Evolutionary conservation across 352 stramenopile genomes (phyloP), one percentile per base, ranked within the genome.

Genomic region (Pythium periplocum): DNA sequence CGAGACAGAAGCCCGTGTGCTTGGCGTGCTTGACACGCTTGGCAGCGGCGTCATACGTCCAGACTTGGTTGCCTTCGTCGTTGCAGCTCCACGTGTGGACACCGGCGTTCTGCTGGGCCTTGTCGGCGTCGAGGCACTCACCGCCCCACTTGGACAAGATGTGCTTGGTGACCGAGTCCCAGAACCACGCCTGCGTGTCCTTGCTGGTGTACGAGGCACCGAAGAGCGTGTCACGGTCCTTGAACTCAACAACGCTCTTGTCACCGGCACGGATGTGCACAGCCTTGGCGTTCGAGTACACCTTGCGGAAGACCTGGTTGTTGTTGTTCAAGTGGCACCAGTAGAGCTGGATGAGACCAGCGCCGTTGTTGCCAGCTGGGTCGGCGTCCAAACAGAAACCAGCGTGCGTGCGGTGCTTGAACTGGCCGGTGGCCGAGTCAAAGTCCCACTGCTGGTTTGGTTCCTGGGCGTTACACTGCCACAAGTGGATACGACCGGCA

Each of bases 341-440:
- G 61, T 69, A 83, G 45, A 83, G 70, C 57, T 80, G 69, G 9
- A 71, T 26, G 17, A 26, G 17, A 26, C 17, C 49, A 30, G 64
- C 51, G 33, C 62, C 70, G 40, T 61, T 63, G 58, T 75, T 76
- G n/a, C 12, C 60, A 3, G 64, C 12, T 36, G 71, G 66, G 47
- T 83, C 76, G 6, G 62, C 61, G 60, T 87, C 76, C 11, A 90
- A 50, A 43, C 78, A 90, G 50, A 86, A 85, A n/a, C 72, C 72
- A 9, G 32, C 17, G 66, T 86, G 62, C 45, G 59, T 83, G n/a
- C 45, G 48, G 59, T 89, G 73, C 51, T 70, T 69, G 42, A 89
- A 7, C 40, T 75, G 64, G 17, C 75, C 55, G 40, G 57, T 69
- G 31, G 48, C 52, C 11, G 56, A 53, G 57, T 86, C 63, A 45